These are phyloP conservation scores for Eremomyces bilateralis DNA, from an alignment of 495 filamentous ascomycete genomes.

Conservation along the genomic window DNA sequence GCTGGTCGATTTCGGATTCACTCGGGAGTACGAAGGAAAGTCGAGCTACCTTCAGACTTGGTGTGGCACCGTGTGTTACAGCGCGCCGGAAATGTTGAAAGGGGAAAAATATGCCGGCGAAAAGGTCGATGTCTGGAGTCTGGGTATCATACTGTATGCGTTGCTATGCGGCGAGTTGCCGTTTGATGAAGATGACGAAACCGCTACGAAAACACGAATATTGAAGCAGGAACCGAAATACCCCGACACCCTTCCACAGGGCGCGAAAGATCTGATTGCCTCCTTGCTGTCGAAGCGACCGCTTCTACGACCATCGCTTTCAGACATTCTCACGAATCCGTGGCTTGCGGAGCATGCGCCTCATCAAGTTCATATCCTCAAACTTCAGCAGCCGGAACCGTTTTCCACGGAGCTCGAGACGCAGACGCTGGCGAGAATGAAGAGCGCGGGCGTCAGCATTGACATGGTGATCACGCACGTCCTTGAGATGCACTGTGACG, in stretches of 20 bases:
- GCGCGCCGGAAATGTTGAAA: slow-evolving; percentile 93
- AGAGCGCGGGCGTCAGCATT: slow-evolving; percentile 82
- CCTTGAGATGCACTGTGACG: slow-evolving; percentile 68
- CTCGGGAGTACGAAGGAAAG: slow-evolving; percentile 88
- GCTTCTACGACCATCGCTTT: slow-evolving; percentile 55
- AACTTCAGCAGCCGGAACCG: slow-evolving; percentile 58
- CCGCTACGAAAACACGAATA: slow-evolving; percentile 64
- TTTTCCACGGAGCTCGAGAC: slow-evolving; percentile 83
- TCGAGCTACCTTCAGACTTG: slow-evolving; percentile 92
- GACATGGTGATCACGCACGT: slow-evolving; percentile 90
- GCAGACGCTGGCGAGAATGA: slow-evolving; percentile 80
- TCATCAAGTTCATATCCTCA: slow-evolving; percentile 77
- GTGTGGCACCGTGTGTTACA: slow-evolving; percentile 94
- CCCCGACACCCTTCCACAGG: slow-evolving; percentile 54
- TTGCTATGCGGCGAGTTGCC: slow-evolving; percentile 81
- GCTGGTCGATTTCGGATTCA: slow-evolving; percentile 97
- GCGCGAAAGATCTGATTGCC: slow-evolving; percentile 55
- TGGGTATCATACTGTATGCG: slow-evolving; percentile 90
- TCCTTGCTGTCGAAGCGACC: slow-evolving; percentile 73
- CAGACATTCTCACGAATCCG: slow-evolving; percentile 74
- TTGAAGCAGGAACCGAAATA: slow-evolving; percentile 64
- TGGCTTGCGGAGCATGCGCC: slow-evolving; percentile 78
- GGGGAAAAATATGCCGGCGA: slow-evolving; percentile 95
- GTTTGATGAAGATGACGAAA: slow-evolving; percentile 80
- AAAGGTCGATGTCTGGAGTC: slow-evolving; percentile 95